These are phyloP conservation scores for Colletotrichum sp. DNA, from an alignment of 2,329 filamentous ascomycete genomes.

Conservation along the genomic window DNA sequence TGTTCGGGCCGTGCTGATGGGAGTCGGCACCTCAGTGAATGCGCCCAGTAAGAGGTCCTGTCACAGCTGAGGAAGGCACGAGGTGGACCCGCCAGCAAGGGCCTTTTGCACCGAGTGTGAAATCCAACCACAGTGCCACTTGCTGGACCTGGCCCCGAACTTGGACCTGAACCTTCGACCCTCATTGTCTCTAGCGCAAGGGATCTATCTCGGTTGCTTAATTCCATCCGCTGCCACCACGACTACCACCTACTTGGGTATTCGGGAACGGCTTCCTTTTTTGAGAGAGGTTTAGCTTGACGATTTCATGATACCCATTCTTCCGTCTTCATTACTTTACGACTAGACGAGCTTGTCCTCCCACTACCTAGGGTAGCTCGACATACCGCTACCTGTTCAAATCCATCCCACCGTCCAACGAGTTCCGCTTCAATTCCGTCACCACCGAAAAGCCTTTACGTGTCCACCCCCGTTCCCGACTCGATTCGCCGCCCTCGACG, in stretches of 20 bases:
- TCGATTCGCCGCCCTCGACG: background rate
- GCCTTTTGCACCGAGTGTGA: background rate
- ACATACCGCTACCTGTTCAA: background rate
- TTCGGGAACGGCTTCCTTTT: background rate
- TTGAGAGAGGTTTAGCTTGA: background rate
- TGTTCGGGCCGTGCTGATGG: background rate
- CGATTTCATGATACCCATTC: constrained; percentile 13
- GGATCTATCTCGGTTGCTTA: background rate
- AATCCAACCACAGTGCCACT: background rate
- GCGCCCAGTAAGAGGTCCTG: background rate
- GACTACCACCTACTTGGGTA: background rate
- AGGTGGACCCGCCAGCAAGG: background rate
- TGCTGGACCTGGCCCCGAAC: background rate
- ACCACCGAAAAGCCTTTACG: background rate
- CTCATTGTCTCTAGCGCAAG: constrained; percentile 4
- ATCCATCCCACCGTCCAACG: background rate
- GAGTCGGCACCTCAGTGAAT: background rate
- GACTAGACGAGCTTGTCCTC: background rate
- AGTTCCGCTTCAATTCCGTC: background rate
- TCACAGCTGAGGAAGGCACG: background rate
- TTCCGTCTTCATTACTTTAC: background rate
- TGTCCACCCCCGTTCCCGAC: background rate
- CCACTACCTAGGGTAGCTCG: background rate
- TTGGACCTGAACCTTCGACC: background rate
- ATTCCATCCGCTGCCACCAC: background rate